Evolutionary conservation across 2,329 filamentous ascomycete species (phyloP).

Genomic region (Cyphellophora attinorum): DNA sequence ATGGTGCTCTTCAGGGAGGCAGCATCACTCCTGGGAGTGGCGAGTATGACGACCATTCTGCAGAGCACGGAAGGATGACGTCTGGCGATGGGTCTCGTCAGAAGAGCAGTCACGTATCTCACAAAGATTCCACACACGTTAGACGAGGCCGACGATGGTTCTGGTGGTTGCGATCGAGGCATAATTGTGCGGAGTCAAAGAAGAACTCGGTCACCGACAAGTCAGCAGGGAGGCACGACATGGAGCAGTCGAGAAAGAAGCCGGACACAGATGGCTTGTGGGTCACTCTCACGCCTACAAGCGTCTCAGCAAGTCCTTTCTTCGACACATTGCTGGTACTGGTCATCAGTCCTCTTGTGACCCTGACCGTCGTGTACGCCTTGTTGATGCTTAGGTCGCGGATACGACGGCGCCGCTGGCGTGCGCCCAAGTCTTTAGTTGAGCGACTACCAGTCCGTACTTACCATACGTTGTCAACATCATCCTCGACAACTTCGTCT

Average conservation of each 20-base stretch:
- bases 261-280: slow-evolving; percentile 68
- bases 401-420: slow-evolving; percentile 81
- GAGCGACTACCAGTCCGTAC: slow-evolving; percentile 90
- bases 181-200: not conserved
- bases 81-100: slow-evolving; percentile 2
- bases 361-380: slow-evolving; percentile 84
- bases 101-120: slow-evolving; percentile 1
- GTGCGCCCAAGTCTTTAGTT: slow-evolving; percentile 94
- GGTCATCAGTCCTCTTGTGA: slow-evolving; percentile 89
- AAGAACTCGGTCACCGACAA: not conserved
- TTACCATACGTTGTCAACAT: slow-evolving; percentile 71
- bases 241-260: slow-evolving; percentile 15
- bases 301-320: slow-evolving; percentile 79
- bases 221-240: slow-evolving; percentile 7
- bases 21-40: slow-evolving; percentile 65
- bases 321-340: slow-evolving; percentile 93
- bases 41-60: slow-evolving; percentile 48
- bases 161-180: not conserved
- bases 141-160: not conserved
- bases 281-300: slow-evolving; percentile 92
- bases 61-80: slow-evolving; percentile 2
- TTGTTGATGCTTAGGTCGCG: slow-evolving; percentile 78
- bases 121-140: too few relatives aligned
- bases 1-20: slow-evolving; percentile 45
- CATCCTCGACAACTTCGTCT: slow-evolving; percentile 47